These are phyloP conservation scores for Geosmithia morbida DNA, from an alignment of 2,329 filamentous ascomycete genomes.

Conservation along the genomic window DNA sequence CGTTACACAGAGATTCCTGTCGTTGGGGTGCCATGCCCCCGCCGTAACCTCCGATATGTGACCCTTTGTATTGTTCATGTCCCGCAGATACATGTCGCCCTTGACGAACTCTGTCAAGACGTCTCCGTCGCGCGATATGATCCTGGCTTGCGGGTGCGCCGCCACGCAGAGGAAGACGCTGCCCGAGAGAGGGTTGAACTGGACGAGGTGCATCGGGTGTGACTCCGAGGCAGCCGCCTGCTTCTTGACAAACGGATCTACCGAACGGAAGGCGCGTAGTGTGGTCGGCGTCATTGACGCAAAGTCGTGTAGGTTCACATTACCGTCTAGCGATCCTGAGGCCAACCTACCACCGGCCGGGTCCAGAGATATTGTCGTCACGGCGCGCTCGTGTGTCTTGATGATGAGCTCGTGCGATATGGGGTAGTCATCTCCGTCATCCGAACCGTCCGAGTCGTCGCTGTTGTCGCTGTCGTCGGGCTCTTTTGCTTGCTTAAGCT, in stretches of 20 bases:
- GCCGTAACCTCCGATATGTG: constrained; percentile 86
- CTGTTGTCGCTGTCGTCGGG: constrained; percentile 30
- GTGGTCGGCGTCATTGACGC: constrained; percentile 92
- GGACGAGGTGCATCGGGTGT: constrained; percentile 73
- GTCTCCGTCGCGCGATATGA: constrained; percentile 81
- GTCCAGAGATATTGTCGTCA: constrained; percentile 76
- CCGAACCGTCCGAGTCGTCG: constrained; percentile 41
- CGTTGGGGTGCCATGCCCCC: constrained; percentile 80
- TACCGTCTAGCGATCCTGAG: constrained; percentile 85
- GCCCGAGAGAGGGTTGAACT: constrained; percentile 75
- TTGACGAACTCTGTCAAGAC: constrained; percentile 81
- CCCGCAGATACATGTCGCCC: constrained; percentile 94
- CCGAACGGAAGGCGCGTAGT: constrained; percentile 79
- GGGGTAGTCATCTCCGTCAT: constrained; percentile 79
- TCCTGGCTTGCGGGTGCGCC: constrained; percentile 78
- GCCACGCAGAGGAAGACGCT: constrained; percentile 74
- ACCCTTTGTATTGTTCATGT: constrained; percentile 96
- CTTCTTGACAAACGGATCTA: constrained; percentile 76
- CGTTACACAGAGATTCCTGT: constrained; percentile 75
- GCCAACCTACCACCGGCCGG: constrained; percentile 72
- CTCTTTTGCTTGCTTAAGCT: constrained; percentile 18
- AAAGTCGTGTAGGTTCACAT: constrained; percentile 87
- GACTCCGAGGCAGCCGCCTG: constrained; percentile 60
- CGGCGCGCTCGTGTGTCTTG: constrained; percentile 79
- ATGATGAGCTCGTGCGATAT: constrained; percentile 86